Percentiles rank a stretch among this genome's conserved stretches.
Evolutionary conservation across 176 grass and related monocot species (phyloP).

Genomic region (Olyra latifolia): DNA sequence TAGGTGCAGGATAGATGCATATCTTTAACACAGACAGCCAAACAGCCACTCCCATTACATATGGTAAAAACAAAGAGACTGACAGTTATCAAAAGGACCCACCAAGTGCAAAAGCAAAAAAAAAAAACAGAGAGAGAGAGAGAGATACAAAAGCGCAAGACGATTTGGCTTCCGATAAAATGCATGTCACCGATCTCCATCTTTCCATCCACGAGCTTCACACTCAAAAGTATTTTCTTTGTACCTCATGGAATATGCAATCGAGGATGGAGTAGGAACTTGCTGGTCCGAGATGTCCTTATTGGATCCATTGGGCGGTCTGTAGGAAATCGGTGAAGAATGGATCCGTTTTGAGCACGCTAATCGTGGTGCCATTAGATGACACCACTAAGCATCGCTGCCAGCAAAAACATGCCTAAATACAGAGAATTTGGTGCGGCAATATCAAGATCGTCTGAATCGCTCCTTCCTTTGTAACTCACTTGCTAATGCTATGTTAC

Average conservation of each 20-base stretch:
- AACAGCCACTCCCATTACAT: slow-evolving; percentile 1
- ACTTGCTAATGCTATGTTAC: neutral
- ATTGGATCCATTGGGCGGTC: slow-evolving; percentile 81
- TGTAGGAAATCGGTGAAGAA: slow-evolving; percentile 89
- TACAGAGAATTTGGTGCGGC: neutral
- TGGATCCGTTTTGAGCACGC: slow-evolving; percentile 81
- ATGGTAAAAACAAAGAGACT: neutral
- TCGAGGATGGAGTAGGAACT: slow-evolving; percentile 88
- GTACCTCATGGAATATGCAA: slow-evolving; percentile 96
- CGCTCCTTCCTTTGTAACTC: neutral
- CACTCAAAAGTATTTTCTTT: slow-evolving; percentile 12
- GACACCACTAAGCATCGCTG: slow-evolving; percentile 85
- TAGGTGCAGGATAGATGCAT: no score
- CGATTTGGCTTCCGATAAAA: slow-evolving; percentile 70
- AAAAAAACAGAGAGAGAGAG: neutral
- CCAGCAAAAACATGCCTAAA: slow-evolving; percentile 86
- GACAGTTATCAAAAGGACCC: neutral
- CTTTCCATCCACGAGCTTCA: slow-evolving; percentile 83
- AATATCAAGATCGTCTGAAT: neutral
- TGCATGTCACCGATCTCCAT: slow-evolving; percentile 63
- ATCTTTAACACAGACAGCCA: neutral
- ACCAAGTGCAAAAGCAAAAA: neutral
- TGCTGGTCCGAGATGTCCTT: slow-evolving; percentile 73
- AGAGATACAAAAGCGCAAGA: slow-evolving; percentile 53
- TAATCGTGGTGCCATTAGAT: slow-evolving; percentile 70